Base-by-base conservation (phyloP, 768 basidiomycete species). In the Ramaria rubella region DNA sequence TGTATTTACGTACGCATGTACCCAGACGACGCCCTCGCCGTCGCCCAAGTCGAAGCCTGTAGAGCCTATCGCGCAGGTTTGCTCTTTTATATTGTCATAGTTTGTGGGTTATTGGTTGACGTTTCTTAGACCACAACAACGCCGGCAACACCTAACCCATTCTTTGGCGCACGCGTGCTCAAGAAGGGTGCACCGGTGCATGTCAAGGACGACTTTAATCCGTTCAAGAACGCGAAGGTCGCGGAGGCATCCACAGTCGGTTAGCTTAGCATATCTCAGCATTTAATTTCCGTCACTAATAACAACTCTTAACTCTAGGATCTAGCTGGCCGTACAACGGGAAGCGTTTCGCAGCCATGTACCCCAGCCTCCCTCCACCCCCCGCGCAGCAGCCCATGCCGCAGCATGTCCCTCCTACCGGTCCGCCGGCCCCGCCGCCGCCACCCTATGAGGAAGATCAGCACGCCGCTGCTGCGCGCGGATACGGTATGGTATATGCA, bases 121-220 rank as follows among this genome's bases (percentile, higher is more conserved):
- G 7, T 5, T n/a, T 14, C 2, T 1, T 19, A 42, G 17, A 23
- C 31, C 46, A 19, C 9, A n/a, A 17, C 80, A 19, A 34, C 52
- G 31, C 58, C 61, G 14, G 40, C 59, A 24, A 69, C 78, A 9
- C 82, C 84, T 30, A 90, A 96, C 66, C 86, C 91, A 17, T 98
- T 97, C 85, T 98, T 96, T 65, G 90, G 93, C 29, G 76, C 81
- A 29, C 85, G 87, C 33, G 68, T 75, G 19, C 80, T 84, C 68
- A 92, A 92, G 78, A 90, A 87, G 72, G 79, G 77, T 53, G 65
- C 78, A 3, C 77, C 81, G 23, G 86, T 94, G 33, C 87, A 91
- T 67, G 81, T 95, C 70, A 91, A 95, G 73, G 92, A 96, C 63
- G 95, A 97, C 67, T 99, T 99, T 68, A 96, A 94, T 69, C 94